Percentiles rank a stretch among this genome's conserved stretches.
phyloP scores from a whole-genome alignment of 108 stramenopile species.

The Parietichytrium sp. region DNA sequence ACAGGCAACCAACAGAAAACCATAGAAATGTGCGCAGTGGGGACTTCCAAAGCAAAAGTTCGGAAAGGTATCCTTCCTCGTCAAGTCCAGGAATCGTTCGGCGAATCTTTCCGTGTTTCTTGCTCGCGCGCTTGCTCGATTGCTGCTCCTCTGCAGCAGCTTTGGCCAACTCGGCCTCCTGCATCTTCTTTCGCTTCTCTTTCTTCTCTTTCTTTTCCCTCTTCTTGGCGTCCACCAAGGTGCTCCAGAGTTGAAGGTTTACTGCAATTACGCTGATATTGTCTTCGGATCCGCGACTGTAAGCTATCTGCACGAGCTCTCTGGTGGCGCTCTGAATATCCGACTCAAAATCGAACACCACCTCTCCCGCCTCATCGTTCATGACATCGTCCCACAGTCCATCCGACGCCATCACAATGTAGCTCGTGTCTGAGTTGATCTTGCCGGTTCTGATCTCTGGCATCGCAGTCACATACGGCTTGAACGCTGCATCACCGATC shows the following conservation, averaged over 20 bases:
- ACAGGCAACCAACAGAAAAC: constrained; percentile 34
- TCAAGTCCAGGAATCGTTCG: constrained; percentile 29
- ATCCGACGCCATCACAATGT: constrained; percentile 53
- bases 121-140: not conserved
- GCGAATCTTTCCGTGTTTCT: not conserved
- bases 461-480: constrained; percentile 38
- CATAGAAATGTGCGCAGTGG: constrained; percentile 27
- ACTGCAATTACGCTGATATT: constrained; percentile 16
- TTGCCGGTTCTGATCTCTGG: constrained; percentile 40
- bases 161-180: not conserved
- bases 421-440: constrained; percentile 15
- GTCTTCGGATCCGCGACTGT: constrained; percentile 11
- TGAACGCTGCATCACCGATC: constrained; percentile 48
- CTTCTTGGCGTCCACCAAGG: too few relatives aligned
- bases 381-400: constrained; percentile 57
- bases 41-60: constrained; percentile 30
- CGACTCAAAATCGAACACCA: not conserved
- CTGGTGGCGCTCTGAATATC: not conserved
- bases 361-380: constrained; percentile 45
- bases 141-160: not conserved
- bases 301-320: constrained; percentile 24
- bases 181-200: not conserved
- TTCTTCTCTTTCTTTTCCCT: not conserved
- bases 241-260: too few relatives aligned
- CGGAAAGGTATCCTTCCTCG: not conserved